Conservation (phyloP, 1,284 basidiomycete species). For the Trichosporon asahii region DNA sequence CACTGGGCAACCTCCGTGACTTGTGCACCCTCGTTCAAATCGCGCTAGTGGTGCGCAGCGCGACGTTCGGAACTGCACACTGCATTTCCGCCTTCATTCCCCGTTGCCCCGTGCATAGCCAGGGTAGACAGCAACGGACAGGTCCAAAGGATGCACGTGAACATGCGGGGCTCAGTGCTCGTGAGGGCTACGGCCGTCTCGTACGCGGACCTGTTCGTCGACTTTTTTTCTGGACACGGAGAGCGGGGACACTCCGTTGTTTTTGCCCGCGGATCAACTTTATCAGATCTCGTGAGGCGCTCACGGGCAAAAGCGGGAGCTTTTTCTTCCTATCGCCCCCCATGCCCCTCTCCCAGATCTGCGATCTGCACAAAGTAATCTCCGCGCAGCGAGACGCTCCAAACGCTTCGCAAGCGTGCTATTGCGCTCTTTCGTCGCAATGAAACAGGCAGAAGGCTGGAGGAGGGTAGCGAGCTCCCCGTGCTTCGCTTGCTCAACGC, state of each 20-base stretch:
- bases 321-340: background rate
- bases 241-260: background rate
- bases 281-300: background rate
- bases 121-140: background rate
- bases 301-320: background rate
- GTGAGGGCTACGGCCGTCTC: background rate
- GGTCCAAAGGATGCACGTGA: background rate
- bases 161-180: background rate
- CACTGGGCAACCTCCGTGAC: background rate
- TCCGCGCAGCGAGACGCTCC: background rate
- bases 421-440: no score
- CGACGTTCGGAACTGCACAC: background rate
- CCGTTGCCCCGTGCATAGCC: background rate
- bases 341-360: background rate
- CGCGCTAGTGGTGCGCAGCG: no score
- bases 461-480: no score
- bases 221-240: background rate
- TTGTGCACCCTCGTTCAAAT: no score
- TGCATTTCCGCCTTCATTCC: background rate
- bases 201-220: background rate
- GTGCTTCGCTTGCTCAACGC: background rate
- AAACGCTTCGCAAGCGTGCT: background rate
- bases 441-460: no score
- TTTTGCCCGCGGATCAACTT: constrained; percentile 1
- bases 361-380: background rate